Evolutionary conservation across 2,329 filamentous ascomycete genomes (phyloP), one percentile per base, ranked within the genome.

Genomic region (Diatrype stigma): DNA sequence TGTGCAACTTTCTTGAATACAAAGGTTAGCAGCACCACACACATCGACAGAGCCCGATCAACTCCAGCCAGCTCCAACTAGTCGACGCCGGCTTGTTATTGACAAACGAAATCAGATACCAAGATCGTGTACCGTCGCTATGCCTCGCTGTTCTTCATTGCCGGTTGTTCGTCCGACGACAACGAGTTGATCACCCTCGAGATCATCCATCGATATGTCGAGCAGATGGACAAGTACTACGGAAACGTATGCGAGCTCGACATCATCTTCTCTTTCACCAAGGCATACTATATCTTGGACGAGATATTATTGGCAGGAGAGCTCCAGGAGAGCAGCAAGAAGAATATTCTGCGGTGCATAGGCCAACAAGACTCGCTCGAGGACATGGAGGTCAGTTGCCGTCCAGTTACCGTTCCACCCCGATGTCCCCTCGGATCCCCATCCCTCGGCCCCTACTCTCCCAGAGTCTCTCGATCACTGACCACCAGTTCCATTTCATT

Each of bases 191-290:
- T 97, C 70, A 96, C 90, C 22, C 90, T 99, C 68, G 94, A 99
- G 73, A 91, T 99, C 68, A 95, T 99, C 65, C 94, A 99, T 73
- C 90, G 94, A 73, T 99, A 99, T 70, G 94, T 99, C 67, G 94
- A 99, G 73, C 94, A 99, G 75, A 99, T 99, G 94, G 94, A 99
- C 80, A 99, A 99, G 73, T 99, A 99, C 78, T 99, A 97, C 72
- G 94, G 94, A 72, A 99, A 99, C 71, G 94, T 99, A 53, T 99
- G 94, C 85, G 94, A 99, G 76, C 83, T 99, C 58, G 92, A 97
- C 71, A 96, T 97, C 73, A 99, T 99, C 71, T 99, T 99, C 82
- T 97, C 96, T 70, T 99, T 99, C 72, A 96, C 96, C 63, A 99
- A 99, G 73, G 94, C 94, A 53, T 99, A 99, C 73, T 99, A 97